Percentiles rank a stretch among this genome's conserved stretches.
Conservation (phyloP, 768 basidiomycete species). For the Agaricus subrufescens region DNA sequence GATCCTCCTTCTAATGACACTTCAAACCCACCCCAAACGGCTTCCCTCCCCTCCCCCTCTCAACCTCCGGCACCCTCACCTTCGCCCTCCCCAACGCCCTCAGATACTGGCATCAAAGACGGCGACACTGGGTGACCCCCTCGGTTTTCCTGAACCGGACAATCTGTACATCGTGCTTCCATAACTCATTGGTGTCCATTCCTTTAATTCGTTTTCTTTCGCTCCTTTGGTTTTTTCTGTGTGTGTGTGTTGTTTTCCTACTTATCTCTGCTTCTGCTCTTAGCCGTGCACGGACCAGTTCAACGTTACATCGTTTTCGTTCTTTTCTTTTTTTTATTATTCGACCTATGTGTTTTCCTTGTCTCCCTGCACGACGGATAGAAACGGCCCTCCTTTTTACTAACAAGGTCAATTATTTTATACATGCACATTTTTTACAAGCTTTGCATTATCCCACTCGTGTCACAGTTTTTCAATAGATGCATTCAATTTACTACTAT, state of each 20-base stretch:
- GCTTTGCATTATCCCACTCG: constrained; percentile 1
- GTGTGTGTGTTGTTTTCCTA: background rate
- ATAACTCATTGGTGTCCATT: background rate
- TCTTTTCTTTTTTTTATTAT: background rate
- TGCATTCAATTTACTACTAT: background rate
- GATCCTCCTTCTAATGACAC: background rate
- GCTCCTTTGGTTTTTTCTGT: background rate
- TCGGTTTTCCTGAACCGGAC: background rate
- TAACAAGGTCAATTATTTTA: constrained; percentile 5
- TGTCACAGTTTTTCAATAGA: constrained; percentile 1
- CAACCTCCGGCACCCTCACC: constrained; percentile 23
- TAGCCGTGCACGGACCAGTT: constrained; percentile 5
- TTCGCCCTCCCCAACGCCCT: constrained; percentile 38
- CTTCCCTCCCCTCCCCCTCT: constrained; percentile 14
- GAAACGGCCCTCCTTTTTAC: background rate
- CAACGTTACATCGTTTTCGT: background rate
- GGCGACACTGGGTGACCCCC: constrained; percentile 61
- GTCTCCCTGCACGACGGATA: background rate
- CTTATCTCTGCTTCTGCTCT: constrained; percentile 2
- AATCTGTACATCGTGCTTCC: constrained; percentile 9
- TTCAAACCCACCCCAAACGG: constrained; percentile 12
- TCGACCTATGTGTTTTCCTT: background rate
- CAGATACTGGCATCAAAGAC: constrained; percentile 67
- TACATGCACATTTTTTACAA: constrained; percentile 2
- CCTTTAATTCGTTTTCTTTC: background rate